Evolutionary conservation across 352 stramenopile species (phyloP).

Genomic region (Sclerospora graminicola): DNA sequence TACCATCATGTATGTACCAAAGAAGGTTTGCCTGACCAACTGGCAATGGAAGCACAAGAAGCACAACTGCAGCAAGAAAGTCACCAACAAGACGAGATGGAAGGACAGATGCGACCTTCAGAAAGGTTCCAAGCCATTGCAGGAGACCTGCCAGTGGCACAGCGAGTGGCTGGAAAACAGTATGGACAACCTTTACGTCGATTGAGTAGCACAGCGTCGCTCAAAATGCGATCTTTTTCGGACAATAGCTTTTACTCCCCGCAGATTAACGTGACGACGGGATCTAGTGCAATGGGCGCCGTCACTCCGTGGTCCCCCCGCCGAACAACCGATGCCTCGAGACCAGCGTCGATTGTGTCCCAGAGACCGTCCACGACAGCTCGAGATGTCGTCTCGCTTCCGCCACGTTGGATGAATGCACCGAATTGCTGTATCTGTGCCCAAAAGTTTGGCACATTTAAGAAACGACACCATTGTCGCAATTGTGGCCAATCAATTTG

Average conservation of each 20-base stretch:
- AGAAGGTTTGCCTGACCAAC: conserved; percentile 39
- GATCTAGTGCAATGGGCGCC: conserved; percentile 3
- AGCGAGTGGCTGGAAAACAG: conserved; percentile 7
- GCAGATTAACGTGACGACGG: conserved; percentile 14
- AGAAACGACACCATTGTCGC: conserved; percentile 81
- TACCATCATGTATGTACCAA: conserved; percentile 78
- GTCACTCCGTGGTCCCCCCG: conserved; percentile 19
- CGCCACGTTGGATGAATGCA: conserved; percentile 76
- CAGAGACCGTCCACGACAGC: conserved; percentile 21
- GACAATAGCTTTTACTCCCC: conserved; percentile 55
- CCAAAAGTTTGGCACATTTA: conserved; percentile 69
- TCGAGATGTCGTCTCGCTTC: conserved; percentile 44
- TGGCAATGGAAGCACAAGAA: conserved; percentile 41
- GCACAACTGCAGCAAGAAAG: conserved; percentile 10
- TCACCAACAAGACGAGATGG: conserved; percentile 9
- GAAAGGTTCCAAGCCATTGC: conserved; percentile 31
- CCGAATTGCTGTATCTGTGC: conserved; percentile 79
- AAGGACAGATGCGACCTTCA: conserved; percentile 18
- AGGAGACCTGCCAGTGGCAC: conserved; percentile 15
- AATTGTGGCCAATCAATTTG: conserved; percentile 85
- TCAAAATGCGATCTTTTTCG: conserved; percentile 52
- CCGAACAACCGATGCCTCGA: conserved; percentile 19
- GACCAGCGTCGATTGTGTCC: conserved; percentile 30
- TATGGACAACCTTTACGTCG: conserved; percentile 21
- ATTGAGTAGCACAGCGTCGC: conserved; percentile 32